Percentiles rank a stretch among this genome's conserved stretches.
phyloP scores from a whole-genome alignment of 148 eudicot genomes.

The Silene conica region DNA sequence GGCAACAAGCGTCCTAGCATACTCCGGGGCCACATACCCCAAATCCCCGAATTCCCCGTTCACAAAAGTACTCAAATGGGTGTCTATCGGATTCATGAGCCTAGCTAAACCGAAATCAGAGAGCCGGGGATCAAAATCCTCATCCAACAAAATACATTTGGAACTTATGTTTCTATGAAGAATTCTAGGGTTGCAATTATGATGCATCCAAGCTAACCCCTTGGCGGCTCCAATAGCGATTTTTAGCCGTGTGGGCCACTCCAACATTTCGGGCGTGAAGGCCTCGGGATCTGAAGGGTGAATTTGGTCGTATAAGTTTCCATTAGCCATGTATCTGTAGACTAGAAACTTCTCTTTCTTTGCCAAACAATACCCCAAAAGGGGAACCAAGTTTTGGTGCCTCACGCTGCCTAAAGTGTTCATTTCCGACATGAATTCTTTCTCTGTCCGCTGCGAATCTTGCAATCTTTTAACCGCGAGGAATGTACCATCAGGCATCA shows the following conservation, averaged over 20 bases:
- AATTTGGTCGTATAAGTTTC: constrained; percentile 37
- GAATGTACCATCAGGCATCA: constrained; percentile 34
- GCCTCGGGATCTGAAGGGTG: constrained; percentile 38
- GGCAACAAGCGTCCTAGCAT: constrained; percentile 40
- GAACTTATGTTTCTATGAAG: constrained; percentile 54
- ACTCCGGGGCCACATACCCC: constrained; percentile 52
- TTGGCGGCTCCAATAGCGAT: constrained; percentile 45
- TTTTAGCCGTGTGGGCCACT: constrained; percentile 46
- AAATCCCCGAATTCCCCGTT: constrained; percentile 52
- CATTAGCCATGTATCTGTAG: constrained; percentile 44
- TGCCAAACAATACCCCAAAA: constrained; percentile 44
- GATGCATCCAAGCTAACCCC: constrained; percentile 52
- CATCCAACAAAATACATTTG: constrained; percentile 46
- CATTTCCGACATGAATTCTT: constrained; percentile 49
- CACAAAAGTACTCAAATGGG: constrained; percentile 53
- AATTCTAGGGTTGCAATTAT: constrained; percentile 49
- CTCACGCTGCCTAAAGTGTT: constrained; percentile 46
- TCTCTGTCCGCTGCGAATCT: constrained; percentile 41
- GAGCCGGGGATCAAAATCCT: constrained; percentile 37
- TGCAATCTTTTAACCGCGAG: constrained; percentile 47
- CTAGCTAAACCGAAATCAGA: constrained; percentile 58
- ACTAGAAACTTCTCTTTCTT: constrained; percentile 47
- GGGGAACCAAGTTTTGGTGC: constrained; percentile 45
- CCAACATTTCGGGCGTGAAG: constrained; percentile 13
- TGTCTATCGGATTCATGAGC: constrained; percentile 52